A percentile compares a stretch with the other conserved stretches of the same genome.
Evolutionary conservation across 2,329 filamentous ascomycete genomes (phyloP).

Genomic region (Cladosporium velox): DNA sequence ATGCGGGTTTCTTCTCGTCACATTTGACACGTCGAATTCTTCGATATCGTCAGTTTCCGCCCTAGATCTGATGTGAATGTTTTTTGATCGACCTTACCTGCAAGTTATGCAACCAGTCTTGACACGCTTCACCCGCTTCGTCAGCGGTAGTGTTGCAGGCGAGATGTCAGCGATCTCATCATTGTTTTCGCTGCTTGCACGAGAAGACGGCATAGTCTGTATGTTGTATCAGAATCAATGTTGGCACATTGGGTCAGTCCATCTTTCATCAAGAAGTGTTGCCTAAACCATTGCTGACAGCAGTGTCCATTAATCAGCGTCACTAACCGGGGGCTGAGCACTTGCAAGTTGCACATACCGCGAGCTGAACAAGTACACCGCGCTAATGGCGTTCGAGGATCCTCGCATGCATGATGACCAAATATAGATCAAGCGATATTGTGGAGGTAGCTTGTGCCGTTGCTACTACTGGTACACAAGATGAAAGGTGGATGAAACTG

Average conservation of each 20-base stretch:
- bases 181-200: not conserved
- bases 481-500: not conserved
- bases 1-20: slow-evolving; percentile 55
- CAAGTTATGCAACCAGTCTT: slow-evolving; percentile 23
- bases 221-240: not conserved
- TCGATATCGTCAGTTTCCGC: slow-evolving; percentile 49
- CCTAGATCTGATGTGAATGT: not conserved
- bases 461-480: not conserved
- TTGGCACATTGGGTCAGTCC: not conserved
- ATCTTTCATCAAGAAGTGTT: not conserved
- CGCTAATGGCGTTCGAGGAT: not conserved
- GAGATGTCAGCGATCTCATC: not conserved
- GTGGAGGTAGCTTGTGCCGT: not conserved
- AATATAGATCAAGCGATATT: not conserved
- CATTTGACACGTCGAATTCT: slow-evolving; percentile 49
- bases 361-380: not conserved
- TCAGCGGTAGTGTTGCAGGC: not conserved
- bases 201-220: not conserved
- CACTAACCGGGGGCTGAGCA: not conserved
- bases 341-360: not conserved
- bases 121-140: slow-evolving; percentile 12
- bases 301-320: not conserved
- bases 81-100: not conserved
- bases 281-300: not conserved
- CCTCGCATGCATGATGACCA: not conserved